Evolutionary conservation across 2,329 filamentous ascomycete genomes (phyloP).

Genomic region (Penicillium sp.): DNA sequence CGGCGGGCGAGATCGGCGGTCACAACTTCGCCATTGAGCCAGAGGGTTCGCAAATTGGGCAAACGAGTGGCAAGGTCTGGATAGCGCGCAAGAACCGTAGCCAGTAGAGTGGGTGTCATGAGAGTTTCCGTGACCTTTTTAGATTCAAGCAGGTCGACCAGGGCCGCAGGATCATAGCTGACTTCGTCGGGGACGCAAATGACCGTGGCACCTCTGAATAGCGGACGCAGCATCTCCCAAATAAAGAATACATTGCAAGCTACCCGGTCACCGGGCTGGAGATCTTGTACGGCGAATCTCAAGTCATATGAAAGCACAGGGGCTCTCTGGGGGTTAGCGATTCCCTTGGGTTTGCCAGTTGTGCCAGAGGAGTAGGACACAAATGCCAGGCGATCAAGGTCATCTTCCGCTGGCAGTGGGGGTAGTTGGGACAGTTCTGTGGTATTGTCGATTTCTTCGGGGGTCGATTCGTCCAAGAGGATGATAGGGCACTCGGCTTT

Average conservation of each 20-base stretch:
- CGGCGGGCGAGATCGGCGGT: conserved; percentile 70
- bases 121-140: conserved; percentile 71
- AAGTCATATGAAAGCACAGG: conserved; percentile 69
- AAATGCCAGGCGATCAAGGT: conserved; percentile 70
- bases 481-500: conserved; percentile 59
- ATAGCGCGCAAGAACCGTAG: conserved; percentile 67
- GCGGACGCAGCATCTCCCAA: conserved; percentile 75
- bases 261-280: conserved; percentile 67
- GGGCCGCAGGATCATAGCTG: conserved; percentile 70
- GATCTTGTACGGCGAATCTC: conserved; percentile 65
- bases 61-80: conserved; percentile 60
- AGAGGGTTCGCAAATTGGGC: conserved; percentile 64
- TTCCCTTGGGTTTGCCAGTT: conserved; percentile 74
- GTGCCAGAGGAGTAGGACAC: conserved; percentile 78
- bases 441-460: conserved; percentile 36
- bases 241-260: conserved; percentile 88
- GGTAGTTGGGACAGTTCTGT: conserved; percentile 45
- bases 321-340: conserved; percentile 72
- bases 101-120: conserved; percentile 75
- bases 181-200: conserved; percentile 69
- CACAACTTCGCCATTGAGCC: conserved; percentile 80
- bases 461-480: conserved; percentile 52
- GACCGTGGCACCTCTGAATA: conserved; percentile 71
- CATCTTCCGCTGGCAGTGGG: conserved; percentile 58
- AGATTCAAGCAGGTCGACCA: conserved; percentile 64